Conservation (phyloP, 176 grass and related monocot genomes). For the Hsuehochloa calcarea region DNA sequence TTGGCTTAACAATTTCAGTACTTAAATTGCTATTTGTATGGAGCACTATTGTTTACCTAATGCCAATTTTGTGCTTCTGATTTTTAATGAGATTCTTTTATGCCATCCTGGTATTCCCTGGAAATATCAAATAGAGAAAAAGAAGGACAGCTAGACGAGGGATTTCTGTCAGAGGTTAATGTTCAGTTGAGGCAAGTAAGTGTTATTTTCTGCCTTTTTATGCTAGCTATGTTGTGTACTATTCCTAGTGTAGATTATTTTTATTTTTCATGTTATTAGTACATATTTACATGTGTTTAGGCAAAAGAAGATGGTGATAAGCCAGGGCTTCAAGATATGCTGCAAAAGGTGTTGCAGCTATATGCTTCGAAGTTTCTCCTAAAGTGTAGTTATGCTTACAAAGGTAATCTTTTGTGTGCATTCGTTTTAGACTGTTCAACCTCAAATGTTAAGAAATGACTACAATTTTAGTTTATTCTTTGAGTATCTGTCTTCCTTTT, state of each 20-base stretch:
- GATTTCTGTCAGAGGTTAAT: slow-evolving; percentile 94
- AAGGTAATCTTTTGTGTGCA: slow-evolving; percentile 50
- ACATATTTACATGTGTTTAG: slow-evolving; percentile 42
- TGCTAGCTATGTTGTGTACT: not conserved
- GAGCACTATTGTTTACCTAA: not conserved
- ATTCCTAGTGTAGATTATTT: not conserved
- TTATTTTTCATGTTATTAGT: not conserved
- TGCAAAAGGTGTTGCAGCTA: slow-evolving; percentile 86
- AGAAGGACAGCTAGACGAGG: slow-evolving; percentile 82
- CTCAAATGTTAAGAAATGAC: not conserved
- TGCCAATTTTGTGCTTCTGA: not conserved
- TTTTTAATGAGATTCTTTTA: not conserved
- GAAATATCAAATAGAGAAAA: slow-evolving; percentile 73
- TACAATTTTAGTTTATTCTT: not conserved
- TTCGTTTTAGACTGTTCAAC: not conserved
- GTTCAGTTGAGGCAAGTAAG: slow-evolving; percentile 87
- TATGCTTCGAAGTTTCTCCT: slow-evolving; percentile 80
- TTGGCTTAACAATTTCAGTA: not conserved
- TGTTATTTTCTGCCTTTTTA: slow-evolving; percentile 27
- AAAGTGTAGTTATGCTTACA: slow-evolving; percentile 84
- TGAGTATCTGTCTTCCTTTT: not conserved
- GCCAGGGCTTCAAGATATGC: slow-evolving; percentile 79
- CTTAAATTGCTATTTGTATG: not conserved
- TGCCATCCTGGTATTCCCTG: slow-evolving; percentile 28
- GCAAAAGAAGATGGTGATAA: slow-evolving; percentile 89